Evolutionary conservation across 2,329 filamentous ascomycete species (phyloP).

Genomic region (Penicillium sp.): DNA sequence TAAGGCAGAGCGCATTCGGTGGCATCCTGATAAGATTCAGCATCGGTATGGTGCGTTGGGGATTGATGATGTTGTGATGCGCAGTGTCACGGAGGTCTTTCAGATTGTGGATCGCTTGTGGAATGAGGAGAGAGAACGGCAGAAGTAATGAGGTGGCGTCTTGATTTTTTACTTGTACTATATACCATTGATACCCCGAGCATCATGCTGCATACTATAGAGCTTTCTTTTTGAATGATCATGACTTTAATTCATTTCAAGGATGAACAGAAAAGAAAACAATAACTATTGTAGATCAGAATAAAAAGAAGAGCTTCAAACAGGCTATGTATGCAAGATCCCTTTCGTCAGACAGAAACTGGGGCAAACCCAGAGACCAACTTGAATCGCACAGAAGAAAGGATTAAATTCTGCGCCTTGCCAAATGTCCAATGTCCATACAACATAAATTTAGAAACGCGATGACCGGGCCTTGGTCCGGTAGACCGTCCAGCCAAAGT

Average conservation of each 20-base stretch:
- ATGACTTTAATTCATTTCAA: slow-evolving; percentile 26
- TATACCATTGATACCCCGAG: slow-evolving; percentile 13
- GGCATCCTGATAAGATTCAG: slow-evolving; percentile 98
- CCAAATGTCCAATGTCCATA: slow-evolving; percentile 7
- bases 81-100: slow-evolving; percentile 83
- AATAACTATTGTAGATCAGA: slow-evolving; percentile 13
- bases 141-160: not conserved
- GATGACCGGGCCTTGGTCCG: slow-evolving; percentile 59
- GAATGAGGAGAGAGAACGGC: slow-evolving; percentile 57
- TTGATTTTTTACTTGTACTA: slow-evolving; percentile 4
- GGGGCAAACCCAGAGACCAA: slow-evolving; percentile 24
- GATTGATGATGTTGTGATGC: slow-evolving; percentile 71
- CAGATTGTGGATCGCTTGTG: slow-evolving; percentile 84
- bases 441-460: slow-evolving; percentile 30
- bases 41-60: slow-evolving; percentile 72
- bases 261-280: slow-evolving; percentile 8
- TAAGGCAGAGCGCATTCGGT: slow-evolving; percentile 83
- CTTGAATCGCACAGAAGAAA: slow-evolving; percentile 13
- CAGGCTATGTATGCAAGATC: slow-evolving; percentile 26
- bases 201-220: not conserved
- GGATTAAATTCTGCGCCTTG: slow-evolving; percentile 8
- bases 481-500: slow-evolving; percentile 84
- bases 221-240: slow-evolving; percentile 13
- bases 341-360: slow-evolving; percentile 15
- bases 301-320: slow-evolving; percentile 15